These are phyloP conservation scores for Pseudonitzschia delicatissima DNA, from an alignment of 108 stramenopile genomes.

Conservation along the genomic window DNA sequence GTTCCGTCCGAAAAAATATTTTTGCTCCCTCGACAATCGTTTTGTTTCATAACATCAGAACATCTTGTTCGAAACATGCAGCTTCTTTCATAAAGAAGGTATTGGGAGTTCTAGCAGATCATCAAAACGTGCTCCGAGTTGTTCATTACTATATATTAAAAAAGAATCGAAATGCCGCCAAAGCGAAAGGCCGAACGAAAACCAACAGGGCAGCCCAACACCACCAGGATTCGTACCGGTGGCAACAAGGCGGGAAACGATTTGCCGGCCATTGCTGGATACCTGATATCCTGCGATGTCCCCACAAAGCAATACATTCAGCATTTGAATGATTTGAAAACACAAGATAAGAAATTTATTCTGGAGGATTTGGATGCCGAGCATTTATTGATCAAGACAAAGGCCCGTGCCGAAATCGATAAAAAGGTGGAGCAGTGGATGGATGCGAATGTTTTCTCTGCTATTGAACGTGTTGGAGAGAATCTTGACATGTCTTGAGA, in stretches of 20 bases:
- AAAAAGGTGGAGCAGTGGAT: constrained; percentile 82
- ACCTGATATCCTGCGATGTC: constrained; percentile 77
- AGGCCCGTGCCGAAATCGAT: constrained; percentile 66
- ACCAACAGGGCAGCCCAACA: not conserved
- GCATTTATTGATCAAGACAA: constrained; percentile 69
- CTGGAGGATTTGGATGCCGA: constrained; percentile 80
- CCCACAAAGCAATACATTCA: constrained; percentile 81
- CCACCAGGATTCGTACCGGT: not conserved
- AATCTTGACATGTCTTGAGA: constrained; percentile 50
- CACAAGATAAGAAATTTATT: constrained; percentile 79
- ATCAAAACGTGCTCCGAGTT: too few relatives aligned
- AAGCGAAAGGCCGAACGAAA: constrained; percentile 10
- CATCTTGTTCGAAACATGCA: too few relatives aligned
- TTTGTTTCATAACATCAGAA: too few relatives aligned
- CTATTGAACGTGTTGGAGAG: constrained; percentile 63
- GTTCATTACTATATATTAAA: too few relatives aligned
- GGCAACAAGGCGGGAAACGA: not conserved
- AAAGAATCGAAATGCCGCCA: not conserved
- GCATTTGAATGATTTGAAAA: constrained; percentile 61
- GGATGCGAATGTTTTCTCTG: constrained; percentile 59
- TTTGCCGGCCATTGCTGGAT: constrained; percentile 59
- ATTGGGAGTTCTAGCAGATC: too few relatives aligned
- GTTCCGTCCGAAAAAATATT: too few relatives aligned
- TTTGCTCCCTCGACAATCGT: too few relatives aligned
- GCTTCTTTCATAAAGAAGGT: too few relatives aligned